These are phyloP conservation scores for Coleophoma cylindrospora DNA, from an alignment of 2,329 filamentous ascomycete genomes.

Conservation along the genomic window DNA sequence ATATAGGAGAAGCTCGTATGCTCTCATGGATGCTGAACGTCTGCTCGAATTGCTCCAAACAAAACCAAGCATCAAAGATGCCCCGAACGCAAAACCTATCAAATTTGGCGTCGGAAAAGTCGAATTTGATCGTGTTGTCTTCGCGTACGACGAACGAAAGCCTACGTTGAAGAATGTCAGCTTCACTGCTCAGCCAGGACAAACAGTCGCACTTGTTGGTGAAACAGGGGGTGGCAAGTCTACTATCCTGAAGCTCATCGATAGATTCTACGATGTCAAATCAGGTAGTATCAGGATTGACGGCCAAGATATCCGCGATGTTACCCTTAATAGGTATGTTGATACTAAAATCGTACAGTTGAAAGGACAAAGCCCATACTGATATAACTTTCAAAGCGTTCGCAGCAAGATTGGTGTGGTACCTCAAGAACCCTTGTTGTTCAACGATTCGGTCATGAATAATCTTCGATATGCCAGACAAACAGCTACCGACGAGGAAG, in stretches of 20 bases:
- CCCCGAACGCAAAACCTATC: slow-evolving; percentile 38
- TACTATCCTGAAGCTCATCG: slow-evolving; percentile 36
- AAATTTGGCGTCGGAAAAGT: slow-evolving; percentile 31
- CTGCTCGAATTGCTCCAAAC: slow-evolving; percentile 52
- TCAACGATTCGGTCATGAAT: slow-evolving; percentile 43
- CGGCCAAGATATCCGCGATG: slow-evolving; percentile 27
- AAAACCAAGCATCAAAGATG: slow-evolving; percentile 48
- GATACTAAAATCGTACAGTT: slow-evolving; percentile 37
- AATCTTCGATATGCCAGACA: slow-evolving; percentile 25
- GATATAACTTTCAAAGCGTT: slow-evolving; percentile 10
- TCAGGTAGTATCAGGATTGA: slow-evolving; percentile 32
- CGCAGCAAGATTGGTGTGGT: slow-evolving; percentile 47
- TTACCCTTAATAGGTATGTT: slow-evolving; percentile 42
- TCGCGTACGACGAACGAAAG: slow-evolving; percentile 29
- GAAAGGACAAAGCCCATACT: background rate
- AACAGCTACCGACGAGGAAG: slow-evolving; percentile 21
- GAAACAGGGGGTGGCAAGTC: slow-evolving; percentile 39
- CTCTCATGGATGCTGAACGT: slow-evolving; percentile 61
- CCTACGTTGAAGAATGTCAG: slow-evolving; percentile 27
- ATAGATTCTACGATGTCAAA: slow-evolving; percentile 40
- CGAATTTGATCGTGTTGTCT: slow-evolving; percentile 28
- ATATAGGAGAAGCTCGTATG: slow-evolving; percentile 42
- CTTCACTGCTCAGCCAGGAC: slow-evolving; percentile 29
- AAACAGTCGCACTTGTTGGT: slow-evolving; percentile 39
- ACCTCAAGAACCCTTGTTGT: slow-evolving; percentile 51